Evolutionary conservation across 768 basidiomycete genomes (phyloP).

Genomic region (Macrolepiota fuliginosa): DNA sequence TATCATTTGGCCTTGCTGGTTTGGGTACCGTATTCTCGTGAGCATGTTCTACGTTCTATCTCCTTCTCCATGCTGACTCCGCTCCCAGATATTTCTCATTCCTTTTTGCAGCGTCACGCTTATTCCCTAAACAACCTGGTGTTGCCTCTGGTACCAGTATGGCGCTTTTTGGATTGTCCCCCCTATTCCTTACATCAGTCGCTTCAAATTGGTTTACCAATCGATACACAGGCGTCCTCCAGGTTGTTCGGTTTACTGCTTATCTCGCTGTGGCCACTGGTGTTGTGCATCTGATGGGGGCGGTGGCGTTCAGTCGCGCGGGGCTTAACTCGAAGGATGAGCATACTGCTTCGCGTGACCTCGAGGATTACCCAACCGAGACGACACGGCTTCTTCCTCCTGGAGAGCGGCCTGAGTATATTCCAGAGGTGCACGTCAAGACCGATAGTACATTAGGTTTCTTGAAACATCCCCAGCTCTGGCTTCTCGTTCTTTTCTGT

Average conservation of each 20-base stretch:
- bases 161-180: slow-evolving; percentile 81
- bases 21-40: slow-evolving; percentile 74
- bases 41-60: slow-evolving; percentile 23
- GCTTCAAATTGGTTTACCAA: slow-evolving; percentile 62
- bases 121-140: slow-evolving; percentile 64
- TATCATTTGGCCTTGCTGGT: slow-evolving; percentile 62
- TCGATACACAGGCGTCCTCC: slow-evolving; percentile 37
- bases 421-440: slow-evolving; percentile 8
- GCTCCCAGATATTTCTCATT: slow-evolving; percentile 60
- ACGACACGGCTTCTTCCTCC: slow-evolving; percentile 28
- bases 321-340: slow-evolving; percentile 9
- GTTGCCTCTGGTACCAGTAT: slow-evolving; percentile 64
- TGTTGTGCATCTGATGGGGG: slow-evolving; percentile 52
- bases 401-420: slow-evolving; percentile 1
- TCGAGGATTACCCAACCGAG: slow-evolving; percentile 22
- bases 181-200: slow-evolving; percentile 64
- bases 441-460: slow-evolving; percentile 36
- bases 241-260: slow-evolving; percentile 45
- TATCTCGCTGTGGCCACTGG: slow-evolving; percentile 59
- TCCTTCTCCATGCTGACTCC: background rate
- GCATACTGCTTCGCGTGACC: background rate
- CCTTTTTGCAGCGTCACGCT: slow-evolving; percentile 72
- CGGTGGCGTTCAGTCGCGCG: slow-evolving; percentile 26
- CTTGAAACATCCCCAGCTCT: slow-evolving; percentile 57
- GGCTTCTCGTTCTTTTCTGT: slow-evolving; percentile 54